Percentiles rank a stretch among this genome's conserved stretches.
These are phyloP conservation scores for Thielaviopsis ethacetica DNA, from an alignment of 2,329 filamentous ascomycete genomes.

Conservation along the genomic window DNA sequence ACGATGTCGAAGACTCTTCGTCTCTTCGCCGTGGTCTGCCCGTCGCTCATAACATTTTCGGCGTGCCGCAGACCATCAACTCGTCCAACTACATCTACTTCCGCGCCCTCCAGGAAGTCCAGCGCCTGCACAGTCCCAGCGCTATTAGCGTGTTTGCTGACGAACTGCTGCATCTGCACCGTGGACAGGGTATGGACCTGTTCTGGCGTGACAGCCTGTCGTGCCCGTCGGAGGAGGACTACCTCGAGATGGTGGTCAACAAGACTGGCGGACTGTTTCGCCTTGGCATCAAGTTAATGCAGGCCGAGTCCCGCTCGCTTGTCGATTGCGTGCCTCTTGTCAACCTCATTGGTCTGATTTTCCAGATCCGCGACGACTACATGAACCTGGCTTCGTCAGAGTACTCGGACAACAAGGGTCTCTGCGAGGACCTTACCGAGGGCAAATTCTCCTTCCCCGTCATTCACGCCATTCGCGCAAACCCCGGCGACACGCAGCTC, in stretches of 20 bases:
- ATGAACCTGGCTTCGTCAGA: slow-evolving; percentile 62
- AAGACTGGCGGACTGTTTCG: slow-evolving; percentile 82
- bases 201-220: slow-evolving; percentile 78
- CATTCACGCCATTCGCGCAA: slow-evolving; percentile 75
- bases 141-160: slow-evolving; percentile 60
- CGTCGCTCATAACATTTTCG: slow-evolving; percentile 72
- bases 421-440: slow-evolving; percentile 90
- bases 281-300: slow-evolving; percentile 75
- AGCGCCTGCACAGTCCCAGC: slow-evolving; percentile 50
- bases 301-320: slow-evolving; percentile 45
- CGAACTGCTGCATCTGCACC: slow-evolving; percentile 69
- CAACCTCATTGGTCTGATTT: slow-evolving; percentile 70
- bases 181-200: slow-evolving; percentile 80
- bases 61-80: slow-evolving; percentile 78
- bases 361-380: slow-evolving; percentile 89
- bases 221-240: slow-evolving; percentile 74
- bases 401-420: slow-evolving; percentile 79
- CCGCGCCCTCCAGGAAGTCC: slow-evolving; percentile 56
- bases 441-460: slow-evolving; percentile 95
- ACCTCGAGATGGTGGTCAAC: slow-evolving; percentile 86
- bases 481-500: slow-evolving; percentile 59
- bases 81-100: slow-evolving; percentile 85
- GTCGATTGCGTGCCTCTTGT: slow-evolving; percentile 68
- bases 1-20: slow-evolving; percentile 77
- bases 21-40: slow-evolving; percentile 61